Evolutionary conservation across 768 basidiomycete genomes (phyloP).

Genomic region (Mycena belliarum): DNA sequence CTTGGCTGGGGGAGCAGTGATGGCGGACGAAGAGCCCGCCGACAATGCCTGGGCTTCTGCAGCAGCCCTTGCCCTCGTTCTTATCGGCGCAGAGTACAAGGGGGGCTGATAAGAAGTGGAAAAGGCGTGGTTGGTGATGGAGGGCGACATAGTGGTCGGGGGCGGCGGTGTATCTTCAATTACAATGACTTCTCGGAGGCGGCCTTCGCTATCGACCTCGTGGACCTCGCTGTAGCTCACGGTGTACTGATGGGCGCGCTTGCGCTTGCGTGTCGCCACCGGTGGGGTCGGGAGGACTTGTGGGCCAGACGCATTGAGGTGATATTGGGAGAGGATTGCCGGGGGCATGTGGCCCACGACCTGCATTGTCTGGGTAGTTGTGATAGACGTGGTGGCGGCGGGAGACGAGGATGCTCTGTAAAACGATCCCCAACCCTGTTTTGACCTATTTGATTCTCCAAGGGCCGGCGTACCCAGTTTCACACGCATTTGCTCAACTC

Average conservation of each 20-base stretch:
- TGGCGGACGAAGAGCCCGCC: conserved; percentile 62
- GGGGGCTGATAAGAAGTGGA: conserved; percentile 84
- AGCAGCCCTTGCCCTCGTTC: conserved; percentile 84
- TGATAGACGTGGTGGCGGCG: conserved; percentile 54
- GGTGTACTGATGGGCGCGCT: conserved; percentile 77
- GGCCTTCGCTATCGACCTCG: conserved; percentile 78
- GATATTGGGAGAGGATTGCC: conserved; percentile 65
- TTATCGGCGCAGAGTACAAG: conserved; percentile 69
- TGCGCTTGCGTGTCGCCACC: conserved; percentile 76
- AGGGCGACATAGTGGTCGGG: conserved; percentile 69
- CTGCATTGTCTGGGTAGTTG: conserved; percentile 62
- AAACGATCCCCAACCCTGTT: not conserved
- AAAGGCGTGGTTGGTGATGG: conserved; percentile 69
- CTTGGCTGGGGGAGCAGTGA: conserved; percentile 74
- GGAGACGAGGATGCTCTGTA: conserved; percentile 4
- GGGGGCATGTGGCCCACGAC: conserved; percentile 65
- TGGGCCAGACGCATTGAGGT: conserved; percentile 52
- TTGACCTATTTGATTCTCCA: not conserved
- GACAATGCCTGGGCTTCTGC: conserved; percentile 82
- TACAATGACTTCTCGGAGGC: conserved; percentile 83
- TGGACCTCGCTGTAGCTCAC: conserved; percentile 89
- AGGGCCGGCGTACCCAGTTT: not conserved
- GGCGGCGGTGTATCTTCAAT: conserved; percentile 92
- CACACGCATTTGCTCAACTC: not conserved
- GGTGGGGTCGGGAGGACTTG: conserved; percentile 74